phyloP scores from a whole-genome alignment of 2,329 filamentous ascomycete species.

The Penicillium digitatum region DNA sequence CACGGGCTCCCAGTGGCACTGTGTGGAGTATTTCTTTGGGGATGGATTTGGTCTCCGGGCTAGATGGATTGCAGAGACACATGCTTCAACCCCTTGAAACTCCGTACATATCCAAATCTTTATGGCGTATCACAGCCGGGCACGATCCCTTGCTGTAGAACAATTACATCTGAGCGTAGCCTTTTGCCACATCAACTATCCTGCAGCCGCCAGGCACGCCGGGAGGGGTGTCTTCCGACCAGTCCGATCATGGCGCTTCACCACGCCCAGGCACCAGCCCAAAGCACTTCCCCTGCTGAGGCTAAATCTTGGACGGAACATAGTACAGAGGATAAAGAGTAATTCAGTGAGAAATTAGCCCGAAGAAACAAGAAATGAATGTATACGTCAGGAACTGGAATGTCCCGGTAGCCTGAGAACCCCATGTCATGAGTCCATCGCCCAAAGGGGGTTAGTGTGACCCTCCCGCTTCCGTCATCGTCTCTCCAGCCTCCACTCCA shows the following conservation, averaged over 20 bases:
- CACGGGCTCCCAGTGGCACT: background rate
- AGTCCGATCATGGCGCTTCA: conserved; percentile 10
- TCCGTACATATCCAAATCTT: background rate
- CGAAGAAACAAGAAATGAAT: background rate
- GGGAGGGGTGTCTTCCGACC: conserved; percentile 6
- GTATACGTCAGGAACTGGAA: background rate
- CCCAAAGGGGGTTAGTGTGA: conserved; percentile 9
- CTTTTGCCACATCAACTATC: conserved; percentile 16
- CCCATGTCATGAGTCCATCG: conserved; percentile 7
- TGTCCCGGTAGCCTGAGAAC: background rate
- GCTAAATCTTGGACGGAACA: background rate
- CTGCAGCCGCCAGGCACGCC: conserved; percentile 24
- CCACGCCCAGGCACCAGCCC: background rate
- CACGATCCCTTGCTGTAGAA: background rate
- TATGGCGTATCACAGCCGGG: background rate
- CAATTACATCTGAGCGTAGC: background rate
- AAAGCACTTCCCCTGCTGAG: background rate
- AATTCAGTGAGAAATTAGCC: background rate
- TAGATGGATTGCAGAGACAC: background rate
- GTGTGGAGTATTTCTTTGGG: background rate
- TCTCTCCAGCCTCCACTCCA: conserved; percentile 23
- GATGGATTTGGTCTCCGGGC: background rate
- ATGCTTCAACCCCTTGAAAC: background rate
- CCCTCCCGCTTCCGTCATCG: conserved; percentile 29
- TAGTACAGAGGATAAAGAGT: background rate